phyloP scores from a whole-genome alignment of 2,329 filamentous ascomycete species.

The Botrytis pseudocinerea region DNA sequence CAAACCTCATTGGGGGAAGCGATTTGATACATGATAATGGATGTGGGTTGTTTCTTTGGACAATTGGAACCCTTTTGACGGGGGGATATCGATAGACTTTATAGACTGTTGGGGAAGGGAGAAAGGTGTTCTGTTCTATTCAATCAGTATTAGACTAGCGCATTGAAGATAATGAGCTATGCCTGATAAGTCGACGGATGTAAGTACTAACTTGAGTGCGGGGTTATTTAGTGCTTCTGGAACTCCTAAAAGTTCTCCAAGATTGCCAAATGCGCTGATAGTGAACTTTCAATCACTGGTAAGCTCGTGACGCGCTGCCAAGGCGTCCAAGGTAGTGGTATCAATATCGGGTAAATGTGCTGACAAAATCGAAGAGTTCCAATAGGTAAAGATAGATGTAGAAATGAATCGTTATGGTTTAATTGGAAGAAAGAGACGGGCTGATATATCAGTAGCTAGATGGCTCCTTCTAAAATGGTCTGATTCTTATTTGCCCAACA shows the following conservation, averaged over 20 bases:
- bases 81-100: not conserved
- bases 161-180: not conserved
- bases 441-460: not conserved
- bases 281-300: no score
- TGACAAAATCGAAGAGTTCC: not conserved
- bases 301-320: not conserved
- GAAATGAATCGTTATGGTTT: not conserved
- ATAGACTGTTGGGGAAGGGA: not conserved
- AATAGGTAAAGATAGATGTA: not conserved
- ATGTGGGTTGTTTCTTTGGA: not conserved
- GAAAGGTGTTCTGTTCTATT: not conserved
- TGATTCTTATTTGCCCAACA: not conserved
- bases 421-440: not conserved
- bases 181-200: not conserved
- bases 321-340: not conserved
- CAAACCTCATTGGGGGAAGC: conserved; percentile 17
- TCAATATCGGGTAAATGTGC: not conserved
- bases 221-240: not conserved
- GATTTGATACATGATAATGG: not conserved
- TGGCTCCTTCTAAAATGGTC: not conserved
- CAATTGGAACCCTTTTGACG: not conserved
- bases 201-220: not conserved
- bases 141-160: not conserved
- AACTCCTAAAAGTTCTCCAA: not conserved
- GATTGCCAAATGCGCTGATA: not conserved